These are phyloP conservation scores for Mentha longifolia DNA, from an alignment of 257 asterid genomes.

Conservation along the genomic window DNA sequence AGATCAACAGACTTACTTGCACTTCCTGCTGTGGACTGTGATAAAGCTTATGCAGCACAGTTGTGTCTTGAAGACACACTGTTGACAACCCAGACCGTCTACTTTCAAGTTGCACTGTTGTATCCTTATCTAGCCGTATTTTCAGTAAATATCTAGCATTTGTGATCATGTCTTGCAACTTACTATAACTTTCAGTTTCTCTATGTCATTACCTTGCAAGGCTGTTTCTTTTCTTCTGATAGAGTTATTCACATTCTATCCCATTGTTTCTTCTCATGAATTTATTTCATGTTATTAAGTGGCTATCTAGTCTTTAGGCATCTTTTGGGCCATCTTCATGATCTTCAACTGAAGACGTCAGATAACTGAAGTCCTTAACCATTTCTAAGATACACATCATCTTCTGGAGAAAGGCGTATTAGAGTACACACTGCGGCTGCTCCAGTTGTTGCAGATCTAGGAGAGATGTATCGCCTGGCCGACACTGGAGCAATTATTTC, in stretches of 20 bases:
- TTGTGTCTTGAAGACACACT: constrained; percentile 93
- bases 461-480: constrained; percentile 95
- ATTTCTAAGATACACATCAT: constrained; percentile 84
- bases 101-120: constrained; percentile 95
- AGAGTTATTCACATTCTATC: constrained; percentile 12
- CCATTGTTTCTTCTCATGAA: constrained; percentile 17
- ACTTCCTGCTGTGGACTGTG: constrained; percentile 98
- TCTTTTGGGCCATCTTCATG: constrained; percentile 9
- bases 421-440: constrained; percentile 98
- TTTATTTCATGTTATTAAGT: constrained; percentile 4
- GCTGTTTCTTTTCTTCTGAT: constrained; percentile 22
- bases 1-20: constrained; percentile 95
- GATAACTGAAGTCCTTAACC: constrained; percentile 46
- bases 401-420: constrained; percentile 97
- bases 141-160: constrained; percentile 20
- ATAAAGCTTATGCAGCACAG: constrained; percentile 96
- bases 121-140: constrained; percentile 66
- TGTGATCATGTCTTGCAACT: constrained; percentile 8
- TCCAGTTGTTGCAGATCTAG: constrained; percentile 91
- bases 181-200: constrained; percentile 11
- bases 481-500: constrained; percentile 90
- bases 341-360: constrained; percentile 26
- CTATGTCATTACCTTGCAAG: constrained; percentile 21
- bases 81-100: constrained; percentile 77
- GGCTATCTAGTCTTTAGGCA: constrained; percentile 14